A percentile compares a stretch with the other conserved stretches of the same genome.
Conservation (phyloP, 805 yeast species). For the Metschnikowia arizonensis region DNA sequence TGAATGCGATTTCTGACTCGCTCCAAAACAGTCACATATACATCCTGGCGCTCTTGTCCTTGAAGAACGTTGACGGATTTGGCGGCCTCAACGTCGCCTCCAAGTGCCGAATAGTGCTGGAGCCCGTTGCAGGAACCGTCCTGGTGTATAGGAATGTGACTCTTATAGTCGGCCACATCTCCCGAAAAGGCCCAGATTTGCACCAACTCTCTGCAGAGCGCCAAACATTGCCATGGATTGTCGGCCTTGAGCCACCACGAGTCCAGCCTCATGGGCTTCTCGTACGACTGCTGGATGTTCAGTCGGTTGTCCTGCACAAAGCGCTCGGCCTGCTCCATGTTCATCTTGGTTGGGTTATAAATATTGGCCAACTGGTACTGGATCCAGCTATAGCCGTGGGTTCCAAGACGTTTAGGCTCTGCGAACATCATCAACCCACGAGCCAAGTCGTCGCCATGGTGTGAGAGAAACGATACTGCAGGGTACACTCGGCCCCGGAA, state of each 20-base stretch:
- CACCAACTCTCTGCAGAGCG: constrained; percentile 32
- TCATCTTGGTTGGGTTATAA: constrained; percentile 28
- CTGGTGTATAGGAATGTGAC: constrained; percentile 38
- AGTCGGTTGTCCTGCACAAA: constrained; percentile 25
- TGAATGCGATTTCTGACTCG: constrained; percentile 18
- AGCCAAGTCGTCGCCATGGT: constrained; percentile 34
- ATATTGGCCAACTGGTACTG: constrained; percentile 37
- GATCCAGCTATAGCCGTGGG: constrained; percentile 34
- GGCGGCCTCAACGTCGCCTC: constrained; percentile 35
- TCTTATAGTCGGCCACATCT: constrained; percentile 19
- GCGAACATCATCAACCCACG: constrained; percentile 37
- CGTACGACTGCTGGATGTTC: constrained; percentile 26
- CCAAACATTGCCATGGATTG: constrained; percentile 38
- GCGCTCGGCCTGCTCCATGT: constrained; percentile 22
- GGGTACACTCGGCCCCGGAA: constrained; percentile 43
- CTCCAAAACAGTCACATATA: constrained; percentile 31
- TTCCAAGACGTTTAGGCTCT: constrained; percentile 35
- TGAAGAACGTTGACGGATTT: constrained; percentile 37
- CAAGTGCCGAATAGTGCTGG: constrained; percentile 44
- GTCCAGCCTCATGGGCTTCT: constrained; percentile 20
- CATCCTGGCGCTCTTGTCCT: constrained; percentile 25
- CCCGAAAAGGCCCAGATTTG: constrained; percentile 17
- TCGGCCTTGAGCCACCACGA: constrained; percentile 39
- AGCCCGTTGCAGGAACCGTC: constrained; percentile 47
- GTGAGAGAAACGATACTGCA: constrained; percentile 30